Percentiles rank a stretch among this genome's conserved stretches.
Conservation (phyloP, 139 green algal species). For the Coelastrella sp. region DNA sequence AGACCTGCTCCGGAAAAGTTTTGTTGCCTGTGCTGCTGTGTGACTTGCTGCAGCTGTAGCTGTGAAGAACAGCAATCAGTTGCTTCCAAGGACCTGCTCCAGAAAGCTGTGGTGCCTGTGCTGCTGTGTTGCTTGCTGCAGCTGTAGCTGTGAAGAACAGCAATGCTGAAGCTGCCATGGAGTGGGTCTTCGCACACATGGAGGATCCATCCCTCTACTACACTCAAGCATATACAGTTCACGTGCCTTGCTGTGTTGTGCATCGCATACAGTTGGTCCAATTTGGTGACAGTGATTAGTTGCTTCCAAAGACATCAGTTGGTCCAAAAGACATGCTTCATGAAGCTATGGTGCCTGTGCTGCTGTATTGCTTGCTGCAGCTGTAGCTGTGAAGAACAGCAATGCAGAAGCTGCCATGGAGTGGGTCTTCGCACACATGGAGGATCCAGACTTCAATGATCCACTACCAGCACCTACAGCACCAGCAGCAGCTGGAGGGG, state of each 20-base stretch:
- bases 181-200: slow-evolving; percentile 96
- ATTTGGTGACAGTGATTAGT: too few relatives aligned
- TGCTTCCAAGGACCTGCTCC: too few relatives aligned
- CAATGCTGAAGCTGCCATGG: slow-evolving; percentile 86
- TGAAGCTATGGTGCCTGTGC: neutral
- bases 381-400: slow-evolving; percentile 74
- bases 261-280: too few relatives aligned
- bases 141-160: slow-evolving; percentile 67
- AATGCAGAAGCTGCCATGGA: slow-evolving; percentile 90
- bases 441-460: slow-evolving; percentile 93
- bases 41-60: slow-evolving; percentile 50
- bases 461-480: slow-evolving; percentile 67
- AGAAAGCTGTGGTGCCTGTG: neutral
- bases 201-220: too few relatives aligned
- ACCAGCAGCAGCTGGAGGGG: too few relatives aligned
- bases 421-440: slow-evolving; percentile 95
- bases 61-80: too few relatives aligned
- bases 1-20: too few relatives aligned
- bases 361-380: slow-evolving; percentile 24
- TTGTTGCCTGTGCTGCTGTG: neutral
- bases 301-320: too few relatives aligned
- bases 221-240: too few relatives aligned
- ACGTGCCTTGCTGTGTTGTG: too few relatives aligned
- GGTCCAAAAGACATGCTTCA: too few relatives aligned
- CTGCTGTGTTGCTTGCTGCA: slow-evolving; percentile 13